These are phyloP conservation scores for Volvox carteri DNA, from an alignment of 163 green algal genomes.

Conservation along the genomic window DNA sequence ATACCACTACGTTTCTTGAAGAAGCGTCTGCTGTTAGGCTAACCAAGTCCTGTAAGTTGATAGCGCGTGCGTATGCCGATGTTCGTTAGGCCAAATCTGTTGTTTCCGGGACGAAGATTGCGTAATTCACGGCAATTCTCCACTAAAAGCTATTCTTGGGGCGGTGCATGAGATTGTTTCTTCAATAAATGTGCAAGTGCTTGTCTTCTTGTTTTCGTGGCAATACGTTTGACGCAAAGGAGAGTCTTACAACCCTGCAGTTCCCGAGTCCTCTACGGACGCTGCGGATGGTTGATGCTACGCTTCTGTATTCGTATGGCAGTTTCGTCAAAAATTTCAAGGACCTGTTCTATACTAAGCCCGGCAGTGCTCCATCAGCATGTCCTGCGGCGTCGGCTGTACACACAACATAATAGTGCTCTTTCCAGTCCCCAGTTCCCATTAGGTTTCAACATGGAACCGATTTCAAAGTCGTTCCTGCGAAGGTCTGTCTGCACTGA, in stretches of 20 bases:
- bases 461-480: not conserved
- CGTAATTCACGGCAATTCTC: not conserved
- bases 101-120: too few species aligned
- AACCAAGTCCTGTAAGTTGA: not conserved
- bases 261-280: constrained; percentile 16
- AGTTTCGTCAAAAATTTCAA: not conserved
- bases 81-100: not conserved
- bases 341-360: not conserved
- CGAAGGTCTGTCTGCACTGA: not conserved
- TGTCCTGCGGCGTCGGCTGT: not conserved
- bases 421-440: not conserved
- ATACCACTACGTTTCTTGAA: not conserved
- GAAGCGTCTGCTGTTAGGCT: not conserved
- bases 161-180: not conserved
- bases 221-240: too few species aligned
- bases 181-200: not conserved
- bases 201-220: not conserved
- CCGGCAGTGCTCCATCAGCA: not conserved
- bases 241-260: not conserved
- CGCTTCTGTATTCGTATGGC: constrained; percentile 27
- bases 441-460: not conserved
- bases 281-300: constrained; percentile 43
- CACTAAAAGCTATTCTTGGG: too few species aligned
- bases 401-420: not conserved
- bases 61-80: not conserved